A percentile compares a stretch with the other conserved stretches of the same genome.
Evolutionary conservation across 192 early-diverging fungal species (phyloP).

Genomic region (Irineochytrium annulatum): DNA sequence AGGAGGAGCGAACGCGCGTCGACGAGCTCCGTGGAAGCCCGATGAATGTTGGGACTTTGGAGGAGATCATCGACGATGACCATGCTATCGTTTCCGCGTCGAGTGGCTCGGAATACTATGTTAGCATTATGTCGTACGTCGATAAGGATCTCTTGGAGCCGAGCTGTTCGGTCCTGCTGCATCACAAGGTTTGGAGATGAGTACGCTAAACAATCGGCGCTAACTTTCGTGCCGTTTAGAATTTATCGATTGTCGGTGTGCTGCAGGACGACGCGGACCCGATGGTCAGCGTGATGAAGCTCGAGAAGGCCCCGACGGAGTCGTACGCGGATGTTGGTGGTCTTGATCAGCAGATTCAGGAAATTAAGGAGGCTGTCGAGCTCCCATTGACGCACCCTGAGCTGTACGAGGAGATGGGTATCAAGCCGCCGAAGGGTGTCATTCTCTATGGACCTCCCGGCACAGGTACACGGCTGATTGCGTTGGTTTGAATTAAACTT

Average conservation of each 20-base stretch:
- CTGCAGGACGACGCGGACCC: slow-evolving; percentile 93
- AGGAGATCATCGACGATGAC: slow-evolving; percentile 99
- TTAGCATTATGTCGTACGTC: slow-evolving; percentile 96
- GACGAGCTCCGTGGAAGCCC: slow-evolving; percentile 96
- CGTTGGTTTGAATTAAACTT: background rate
- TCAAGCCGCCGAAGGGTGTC: slow-evolving; percentile 98
- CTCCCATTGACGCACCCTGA: slow-evolving; percentile 97
- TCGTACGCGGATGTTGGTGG: slow-evolving; percentile 98
- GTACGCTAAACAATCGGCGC: background rate
- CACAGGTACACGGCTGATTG: slow-evolving; percentile 40
- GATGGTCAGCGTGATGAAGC: slow-evolving; percentile 99
- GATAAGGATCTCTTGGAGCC: slow-evolving; percentile 99
- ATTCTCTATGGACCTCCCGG: slow-evolving; percentile 98
- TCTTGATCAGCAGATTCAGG: slow-evolving; percentile 94
- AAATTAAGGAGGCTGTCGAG: slow-evolving; percentile 97
- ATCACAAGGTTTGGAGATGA: slow-evolving; percentile 49
- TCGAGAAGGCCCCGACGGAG: slow-evolving; percentile 95
- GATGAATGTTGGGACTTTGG: slow-evolving; percentile 92
- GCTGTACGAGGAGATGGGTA: slow-evolving; percentile 96
- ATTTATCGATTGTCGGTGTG: slow-evolving; percentile 76
- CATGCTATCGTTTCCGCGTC: slow-evolving; percentile 95
- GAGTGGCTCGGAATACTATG: slow-evolving; percentile 94
- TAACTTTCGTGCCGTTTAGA: background rate
- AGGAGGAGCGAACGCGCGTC: slow-evolving; percentile 88
- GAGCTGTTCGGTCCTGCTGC: slow-evolving; percentile 89